Percentiles rank a stretch among this genome's conserved stretches.
These are phyloP conservation scores for Chlamydomonas reinhardtii DNA, from an alignment of 163 green algal species.

Conservation along the genomic window DNA sequence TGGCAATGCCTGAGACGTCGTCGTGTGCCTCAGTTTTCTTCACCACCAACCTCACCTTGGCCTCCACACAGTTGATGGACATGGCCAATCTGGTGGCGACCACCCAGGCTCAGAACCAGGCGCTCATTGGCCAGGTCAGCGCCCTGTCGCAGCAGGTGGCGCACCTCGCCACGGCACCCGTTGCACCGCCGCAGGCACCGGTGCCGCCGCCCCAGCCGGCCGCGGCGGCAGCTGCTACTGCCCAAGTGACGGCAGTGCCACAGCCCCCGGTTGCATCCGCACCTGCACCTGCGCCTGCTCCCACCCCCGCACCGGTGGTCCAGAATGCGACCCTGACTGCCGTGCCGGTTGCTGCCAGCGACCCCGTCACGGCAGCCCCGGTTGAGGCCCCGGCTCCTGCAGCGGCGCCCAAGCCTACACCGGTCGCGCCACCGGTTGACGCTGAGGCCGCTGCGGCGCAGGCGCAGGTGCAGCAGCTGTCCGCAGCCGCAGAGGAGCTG, in stretches of 20 bases:
- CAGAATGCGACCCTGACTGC: not conserved
- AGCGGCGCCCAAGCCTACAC: not conserved
- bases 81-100: conserved; percentile 16
- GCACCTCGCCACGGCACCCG: too few relatives aligned
- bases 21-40: not conserved
- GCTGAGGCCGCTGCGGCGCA: too few relatives aligned
- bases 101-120: conserved; percentile 38
- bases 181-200: not conserved
- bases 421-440: not conserved
- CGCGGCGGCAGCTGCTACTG: not conserved
- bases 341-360: not conserved
- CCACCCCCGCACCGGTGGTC: not conserved
- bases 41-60: too few relatives aligned
- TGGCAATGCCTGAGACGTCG: too few relatives aligned
- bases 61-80: not conserved
- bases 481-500: not conserved
- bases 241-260: not conserved
- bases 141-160: conserved; percentile 8
- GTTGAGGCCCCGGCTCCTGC: too few relatives aligned
- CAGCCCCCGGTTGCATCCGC: not conserved
- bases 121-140: not conserved
- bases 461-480: not conserved
- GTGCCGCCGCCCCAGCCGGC: not conserved
- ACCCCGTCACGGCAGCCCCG: not conserved
- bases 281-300: not conserved